These are phyloP conservation scores for Epichloe sp. DNA, from an alignment of 2,329 filamentous ascomycete species.

Conservation along the genomic window DNA sequence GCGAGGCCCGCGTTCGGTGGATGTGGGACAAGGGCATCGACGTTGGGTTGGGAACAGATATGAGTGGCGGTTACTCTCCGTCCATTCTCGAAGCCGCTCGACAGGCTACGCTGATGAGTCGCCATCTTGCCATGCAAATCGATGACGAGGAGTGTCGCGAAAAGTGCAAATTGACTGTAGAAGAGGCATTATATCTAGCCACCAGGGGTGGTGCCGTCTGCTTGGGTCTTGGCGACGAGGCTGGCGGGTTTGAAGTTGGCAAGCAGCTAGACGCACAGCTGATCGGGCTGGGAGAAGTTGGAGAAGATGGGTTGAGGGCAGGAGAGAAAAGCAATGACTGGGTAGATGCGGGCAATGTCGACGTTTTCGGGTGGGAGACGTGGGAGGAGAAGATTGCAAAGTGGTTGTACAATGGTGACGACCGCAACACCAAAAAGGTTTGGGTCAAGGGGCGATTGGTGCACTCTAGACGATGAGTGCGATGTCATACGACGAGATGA, in stretches of 20 bases:
- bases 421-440: slow-evolving; percentile 75
- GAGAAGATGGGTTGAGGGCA: slow-evolving; percentile 17
- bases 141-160: slow-evolving; percentile 25
- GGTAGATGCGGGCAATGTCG: slow-evolving; percentile 50
- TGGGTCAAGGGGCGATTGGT: slow-evolving; percentile 83
- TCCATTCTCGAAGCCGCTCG: slow-evolving; percentile 73
- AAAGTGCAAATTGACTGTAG: slow-evolving; percentile 58
- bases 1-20: slow-evolving; percentile 61
- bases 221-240: slow-evolving; percentile 54
- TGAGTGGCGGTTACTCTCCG: slow-evolving; percentile 75
- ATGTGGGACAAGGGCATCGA: slow-evolving; percentile 62
- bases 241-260: slow-evolving; percentile 75
- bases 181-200: slow-evolving; percentile 75
- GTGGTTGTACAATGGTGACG: slow-evolving; percentile 90
- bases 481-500: not conserved
- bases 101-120: slow-evolving; percentile 66
- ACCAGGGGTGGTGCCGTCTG: slow-evolving; percentile 80
- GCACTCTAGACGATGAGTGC: slow-evolving; percentile 35
- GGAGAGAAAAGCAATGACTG: slow-evolving; percentile 11
- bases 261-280: slow-evolving; percentile 89
- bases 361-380: slow-evolving; percentile 84
- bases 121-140: slow-evolving; percentile 50
- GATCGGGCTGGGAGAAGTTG: slow-evolving; percentile 46
- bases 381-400: slow-evolving; percentile 81
- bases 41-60: slow-evolving; percentile 81